Percentiles rank a stretch among this genome's conserved stretches.
Conservation (phyloP, 805 yeast species). For the Trichomonascus vanleenenianus region DNA sequence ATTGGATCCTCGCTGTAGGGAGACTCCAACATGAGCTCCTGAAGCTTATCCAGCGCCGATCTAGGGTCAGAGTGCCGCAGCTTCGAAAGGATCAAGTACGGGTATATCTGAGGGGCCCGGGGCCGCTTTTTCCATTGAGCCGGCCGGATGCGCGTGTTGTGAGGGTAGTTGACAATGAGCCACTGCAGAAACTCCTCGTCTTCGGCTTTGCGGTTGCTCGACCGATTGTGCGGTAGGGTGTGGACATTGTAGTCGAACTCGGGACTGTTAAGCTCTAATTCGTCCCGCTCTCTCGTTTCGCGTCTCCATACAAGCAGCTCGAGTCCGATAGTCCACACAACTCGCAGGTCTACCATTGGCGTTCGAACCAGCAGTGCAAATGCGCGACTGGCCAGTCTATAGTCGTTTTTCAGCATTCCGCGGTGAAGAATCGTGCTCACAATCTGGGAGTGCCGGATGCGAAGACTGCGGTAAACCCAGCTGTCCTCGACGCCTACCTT, state of each 20-base stretch:
- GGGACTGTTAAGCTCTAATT: not conserved
- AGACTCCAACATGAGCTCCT: conserved; percentile 15
- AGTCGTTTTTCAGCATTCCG: conserved; percentile 12
- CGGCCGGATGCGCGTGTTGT: not conserved
- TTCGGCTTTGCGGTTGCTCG: not conserved
- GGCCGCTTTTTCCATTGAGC: conserved; percentile 4
- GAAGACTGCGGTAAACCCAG: conserved; percentile 5
- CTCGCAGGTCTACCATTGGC: conserved; percentile 12
- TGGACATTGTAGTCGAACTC: conserved; percentile 6
- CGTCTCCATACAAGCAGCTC: conserved; percentile 17
- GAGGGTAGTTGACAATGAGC: conserved; percentile 18
- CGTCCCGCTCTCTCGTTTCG: conserved; percentile 7
- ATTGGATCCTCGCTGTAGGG: conserved; percentile 19
- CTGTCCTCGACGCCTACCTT: conserved; percentile 4
- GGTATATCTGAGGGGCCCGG: conserved; percentile 11
- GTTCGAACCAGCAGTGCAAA: conserved; percentile 15
- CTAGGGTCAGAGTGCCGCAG: conserved; percentile 13
- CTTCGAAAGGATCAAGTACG: conserved; percentile 11
- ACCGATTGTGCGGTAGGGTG: conserved; percentile 5
- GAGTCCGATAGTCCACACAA: conserved; percentile 17
- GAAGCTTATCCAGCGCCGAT: conserved; percentile 14
- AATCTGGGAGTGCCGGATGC: conserved; percentile 9
- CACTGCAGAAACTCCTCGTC: conserved; percentile 21
- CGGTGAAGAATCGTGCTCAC: conserved; percentile 12
- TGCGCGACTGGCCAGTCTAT: conserved; percentile 12